These are phyloP conservation scores for Euryodendron excelsum DNA, from an alignment of 148 eudicot species.

Conservation along the genomic window DNA sequence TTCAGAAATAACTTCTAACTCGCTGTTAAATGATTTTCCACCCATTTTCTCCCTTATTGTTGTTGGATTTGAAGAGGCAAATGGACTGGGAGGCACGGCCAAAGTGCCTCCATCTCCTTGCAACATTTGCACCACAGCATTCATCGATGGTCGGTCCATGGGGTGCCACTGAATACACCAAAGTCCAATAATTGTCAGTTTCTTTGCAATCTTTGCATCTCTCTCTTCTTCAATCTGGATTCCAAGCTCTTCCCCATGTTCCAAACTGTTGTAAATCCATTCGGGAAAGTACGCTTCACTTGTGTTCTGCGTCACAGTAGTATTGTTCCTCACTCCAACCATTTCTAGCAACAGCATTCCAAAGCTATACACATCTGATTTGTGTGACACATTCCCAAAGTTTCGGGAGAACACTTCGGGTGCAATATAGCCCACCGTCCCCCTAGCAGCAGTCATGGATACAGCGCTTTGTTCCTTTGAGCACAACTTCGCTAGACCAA, in stretches of 20 bases:
- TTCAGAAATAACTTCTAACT: too few species aligned
- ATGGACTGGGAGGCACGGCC: conserved; percentile 4
- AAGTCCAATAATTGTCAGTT: conserved; percentile 17
- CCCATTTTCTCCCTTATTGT: too few species aligned
- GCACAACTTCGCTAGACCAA: conserved; percentile 27
- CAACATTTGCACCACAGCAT: conserved; percentile 17
- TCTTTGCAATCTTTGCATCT: conserved; percentile 13
- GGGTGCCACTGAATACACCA: conserved; percentile 33
- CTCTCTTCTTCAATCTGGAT: conserved; percentile 19
- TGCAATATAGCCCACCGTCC: conserved; percentile 31
- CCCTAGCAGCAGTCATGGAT: conserved; percentile 20
- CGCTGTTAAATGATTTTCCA: too few species aligned
- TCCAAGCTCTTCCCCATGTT: conserved; percentile 3
- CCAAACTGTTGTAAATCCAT: conserved; percentile 19
- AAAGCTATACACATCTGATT: conserved; percentile 33
- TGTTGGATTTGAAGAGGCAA: not conserved
- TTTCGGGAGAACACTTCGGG: conserved; percentile 28
- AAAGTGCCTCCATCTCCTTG: not conserved
- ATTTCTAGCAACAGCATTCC: conserved; percentile 18
- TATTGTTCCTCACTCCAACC: conserved; percentile 12
- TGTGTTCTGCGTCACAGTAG: not conserved
- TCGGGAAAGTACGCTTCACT: conserved; percentile 13
- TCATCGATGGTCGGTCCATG: conserved; percentile 23
- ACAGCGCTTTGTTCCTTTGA: conserved; percentile 4
- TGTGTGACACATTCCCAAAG: conserved; percentile 25